Percentiles rank a stretch among this genome's conserved stretches.
Evolutionary conservation across 1,139 yeast genomes (phyloP).

Genomic region (Scheffersomyces parashehatae): DNA sequence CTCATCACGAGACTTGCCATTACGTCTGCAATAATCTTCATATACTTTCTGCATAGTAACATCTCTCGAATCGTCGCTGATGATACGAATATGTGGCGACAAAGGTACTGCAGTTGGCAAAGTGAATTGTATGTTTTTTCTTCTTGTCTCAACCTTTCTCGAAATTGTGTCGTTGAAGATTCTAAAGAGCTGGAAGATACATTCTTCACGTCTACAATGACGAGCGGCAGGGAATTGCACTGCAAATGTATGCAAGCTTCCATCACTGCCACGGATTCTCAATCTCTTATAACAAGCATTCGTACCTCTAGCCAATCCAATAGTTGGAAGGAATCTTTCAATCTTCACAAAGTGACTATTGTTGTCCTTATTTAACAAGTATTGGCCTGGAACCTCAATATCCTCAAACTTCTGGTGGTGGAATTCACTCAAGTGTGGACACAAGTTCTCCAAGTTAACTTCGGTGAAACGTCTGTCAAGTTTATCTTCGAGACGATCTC

Average conservation of each 20-base stretch:
- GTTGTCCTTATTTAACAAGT: constrained; percentile 77
- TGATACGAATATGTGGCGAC: constrained; percentile 90
- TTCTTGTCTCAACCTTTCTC: constrained; percentile 82
- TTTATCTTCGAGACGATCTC: constrained; percentile 88
- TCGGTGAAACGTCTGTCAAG: constrained; percentile 79
- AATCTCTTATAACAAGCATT: constrained; percentile 91
- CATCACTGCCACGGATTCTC: constrained; percentile 91
- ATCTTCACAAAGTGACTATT: constrained; percentile 89
- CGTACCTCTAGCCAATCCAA: constrained; percentile 87
- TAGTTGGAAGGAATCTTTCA: constrained; percentile 86
- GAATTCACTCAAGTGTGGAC: constrained; percentile 95
- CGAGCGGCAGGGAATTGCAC: constrained; percentile 98
- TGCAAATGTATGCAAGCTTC: constrained; percentile 87
- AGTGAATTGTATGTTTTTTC: constrained; percentile 82
- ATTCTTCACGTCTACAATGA: constrained; percentile 94
- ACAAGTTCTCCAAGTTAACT: constrained; percentile 81
- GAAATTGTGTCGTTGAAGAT: constrained; percentile 80
- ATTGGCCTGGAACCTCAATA: constrained; percentile 97
- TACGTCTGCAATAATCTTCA: constrained; percentile 79
- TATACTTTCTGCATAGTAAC: constrained; percentile 83
- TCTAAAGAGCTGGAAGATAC: constrained; percentile 88
- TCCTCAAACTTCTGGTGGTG: constrained; percentile 98
- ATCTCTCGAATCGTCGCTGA: constrained; percentile 79
- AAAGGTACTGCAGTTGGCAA: constrained; percentile 91
- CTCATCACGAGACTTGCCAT: constrained; percentile 80